phyloP scores from a whole-genome alignment of 305 asterid genomes.

The Fraxinus floribunda region DNA sequence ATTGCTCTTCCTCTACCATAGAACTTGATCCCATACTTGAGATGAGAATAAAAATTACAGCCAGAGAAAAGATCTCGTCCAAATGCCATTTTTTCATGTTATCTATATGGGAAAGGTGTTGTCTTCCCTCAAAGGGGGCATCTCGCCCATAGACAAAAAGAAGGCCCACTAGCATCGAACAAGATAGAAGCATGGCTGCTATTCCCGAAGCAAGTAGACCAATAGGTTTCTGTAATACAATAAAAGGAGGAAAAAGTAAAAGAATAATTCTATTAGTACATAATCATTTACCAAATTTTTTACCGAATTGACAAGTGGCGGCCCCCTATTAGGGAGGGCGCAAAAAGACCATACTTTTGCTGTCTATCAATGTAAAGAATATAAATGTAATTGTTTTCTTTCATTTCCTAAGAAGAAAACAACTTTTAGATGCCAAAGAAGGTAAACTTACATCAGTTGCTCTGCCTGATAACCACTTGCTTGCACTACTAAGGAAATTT shows the following conservation, averaged over 20 bases:
- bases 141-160: conserved; percentile 45
- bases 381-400: background rate
- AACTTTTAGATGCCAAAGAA: conserved; percentile 13
- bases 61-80: conserved; percentile 50
- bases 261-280: too few species aligned
- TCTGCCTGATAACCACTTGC: conserved; percentile 80
- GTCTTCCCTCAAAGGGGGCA: conserved; percentile 31
- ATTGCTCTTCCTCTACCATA: conserved; percentile 92
- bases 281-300: too few species aligned
- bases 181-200: conserved; percentile 64
- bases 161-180: conserved; percentile 50
- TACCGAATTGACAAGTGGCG: too few species aligned
- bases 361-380: conserved; percentile 3
- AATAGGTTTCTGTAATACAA: conserved; percentile 64
- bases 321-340: too few species aligned
- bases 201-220: conserved; percentile 62
- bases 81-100: conserved; percentile 43
- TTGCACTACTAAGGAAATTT: conserved; percentile 60
- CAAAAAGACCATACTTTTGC: background rate
- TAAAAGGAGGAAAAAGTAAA: conserved; percentile 3
- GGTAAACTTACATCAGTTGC: conserved; percentile 74
- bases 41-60: conserved; percentile 46
- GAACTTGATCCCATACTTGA: conserved; percentile 92
- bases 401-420: conserved; percentile 11
- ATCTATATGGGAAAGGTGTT: conserved; percentile 22